Percentiles rank a stretch among this genome's conserved stretches.
These are phyloP conservation scores for Populus tomentosa DNA, from an alignment of 441 rosid species.

Conservation along the genomic window DNA sequence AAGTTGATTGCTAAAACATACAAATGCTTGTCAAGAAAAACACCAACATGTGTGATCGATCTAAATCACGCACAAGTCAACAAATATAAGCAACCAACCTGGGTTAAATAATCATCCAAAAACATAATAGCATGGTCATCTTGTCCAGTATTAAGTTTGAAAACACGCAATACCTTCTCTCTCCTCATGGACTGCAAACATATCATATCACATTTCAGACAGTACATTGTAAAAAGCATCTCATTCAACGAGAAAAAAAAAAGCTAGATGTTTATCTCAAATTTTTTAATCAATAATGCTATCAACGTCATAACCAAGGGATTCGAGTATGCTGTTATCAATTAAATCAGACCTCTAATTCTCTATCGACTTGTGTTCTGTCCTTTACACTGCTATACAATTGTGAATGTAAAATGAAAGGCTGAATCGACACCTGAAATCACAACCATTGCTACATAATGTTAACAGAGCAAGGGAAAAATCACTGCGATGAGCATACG, in stretches of 20 bases:
- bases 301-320: background rate
- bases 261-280: background rate
- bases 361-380: constrained; percentile 91
- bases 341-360: constrained; percentile 57
- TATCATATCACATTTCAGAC: background rate
- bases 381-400: constrained; percentile 80
- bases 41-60: background rate
- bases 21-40: constrained; percentile 6
- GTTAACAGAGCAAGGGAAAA: background rate
- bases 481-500: background rate
- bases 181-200: constrained; percentile 59
- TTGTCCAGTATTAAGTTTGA: constrained; percentile 85
- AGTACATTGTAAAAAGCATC: background rate
- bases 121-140: constrained; percentile 92
- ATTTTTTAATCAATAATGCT: background rate
- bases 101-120: constrained; percentile 72
- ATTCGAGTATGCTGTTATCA: background rate
- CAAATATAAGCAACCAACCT: constrained; percentile 39
- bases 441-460: background rate
- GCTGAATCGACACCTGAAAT: constrained; percentile 61
- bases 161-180: constrained; percentile 69
- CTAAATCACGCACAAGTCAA: background rate
- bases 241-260: background rate
- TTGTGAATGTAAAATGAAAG: constrained; percentile 83
- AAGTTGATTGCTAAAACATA: background rate